These are phyloP conservation scores for Penicillium lagena DNA, from an alignment of 495 filamentous ascomycete genomes.

Conservation along the genomic window DNA sequence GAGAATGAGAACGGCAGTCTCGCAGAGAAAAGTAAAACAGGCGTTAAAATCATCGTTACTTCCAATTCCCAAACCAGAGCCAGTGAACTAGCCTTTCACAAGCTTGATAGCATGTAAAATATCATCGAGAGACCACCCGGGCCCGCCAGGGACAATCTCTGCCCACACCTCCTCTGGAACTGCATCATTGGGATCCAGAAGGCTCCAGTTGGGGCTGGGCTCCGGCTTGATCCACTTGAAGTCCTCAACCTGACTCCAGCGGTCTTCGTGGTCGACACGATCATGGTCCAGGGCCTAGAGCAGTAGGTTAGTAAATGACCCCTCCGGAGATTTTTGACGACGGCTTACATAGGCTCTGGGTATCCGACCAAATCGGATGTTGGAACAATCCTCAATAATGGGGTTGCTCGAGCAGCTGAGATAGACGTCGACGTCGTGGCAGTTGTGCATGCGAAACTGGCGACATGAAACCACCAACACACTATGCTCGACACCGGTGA, in stretches of 20 bases:
- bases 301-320: not conserved
- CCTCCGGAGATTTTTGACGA: too few species aligned
- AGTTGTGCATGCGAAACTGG: constrained; percentile 90
- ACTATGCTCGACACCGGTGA: constrained; percentile 68
- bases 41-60: not conserved
- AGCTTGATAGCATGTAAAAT: constrained; percentile 58
- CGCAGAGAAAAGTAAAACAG: too few species aligned
- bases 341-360: constrained; percentile 60
- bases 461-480: constrained; percentile 69
- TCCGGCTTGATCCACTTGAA: constrained; percentile 93
- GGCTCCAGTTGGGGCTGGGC: constrained; percentile 81
- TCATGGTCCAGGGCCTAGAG: constrained; percentile 32
- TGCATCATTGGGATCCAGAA: constrained; percentile 55
- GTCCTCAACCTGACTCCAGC: constrained; percentile 88
- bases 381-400: constrained; percentile 84
- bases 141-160: constrained; percentile 58
- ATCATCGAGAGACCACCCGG: constrained; percentile 57
- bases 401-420: constrained; percentile 75
- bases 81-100: constrained; percentile 13
- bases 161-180: constrained; percentile 63
- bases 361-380: constrained; percentile 71
- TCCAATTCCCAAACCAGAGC: not conserved
- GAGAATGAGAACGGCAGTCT: too few species aligned
- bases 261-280: constrained; percentile 43
- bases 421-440: constrained; percentile 72